Evolutionary conservation across 352 stramenopile genomes (phyloP), one percentile per base, ranked within the genome.

Genomic region (Globisporangium recalcitrans): DNA sequence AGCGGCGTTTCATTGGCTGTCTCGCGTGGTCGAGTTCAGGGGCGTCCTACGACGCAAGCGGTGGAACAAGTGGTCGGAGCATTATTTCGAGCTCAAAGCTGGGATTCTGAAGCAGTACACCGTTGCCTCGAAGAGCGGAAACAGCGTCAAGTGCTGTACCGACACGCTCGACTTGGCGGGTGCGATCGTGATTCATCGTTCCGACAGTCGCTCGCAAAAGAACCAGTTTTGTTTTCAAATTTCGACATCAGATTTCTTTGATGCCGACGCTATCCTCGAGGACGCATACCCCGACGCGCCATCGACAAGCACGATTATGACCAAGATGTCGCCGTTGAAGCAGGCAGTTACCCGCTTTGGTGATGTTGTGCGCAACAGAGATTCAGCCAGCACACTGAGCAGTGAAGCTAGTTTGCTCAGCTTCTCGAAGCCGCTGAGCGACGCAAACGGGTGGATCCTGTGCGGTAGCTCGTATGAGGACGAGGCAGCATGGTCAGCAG

Each of bases 191-290:
- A 87, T 95, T 49, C 86, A 91, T 46, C 82, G 83, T 2, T 74
- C 81, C 0, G 86, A 92, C 34, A 85, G 77, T 49, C 78, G 80
- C 1, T 72, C 72, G 3, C 72, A 88, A 56, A 88, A 86, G 56
- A 87, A 91, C 40, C 78, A 77, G 1, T 92, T 85, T 51, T 93
- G 82, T 40, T 93, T 93, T 60, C 84, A 93, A 52, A 87, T 93
- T 24, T 88, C 84, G 2, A 89, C 76, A 9, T 77, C 77, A 1
- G 76, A 72, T 13, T 31, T 67, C 19, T 60, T 67, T 32, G 67
- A 74, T 21, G 34, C 42, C 0, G 67, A 52, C 27, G 38, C 29
- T 8, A 40, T 38, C 9, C 27, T 82, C 54, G 77, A 80, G 4
- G 67, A 78, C 11, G 46, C 63, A n/a, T 69, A 64, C 34, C 9